Base-by-base conservation (phyloP, 257 asterid genomes). In the Pogostemon cablin region DNA sequence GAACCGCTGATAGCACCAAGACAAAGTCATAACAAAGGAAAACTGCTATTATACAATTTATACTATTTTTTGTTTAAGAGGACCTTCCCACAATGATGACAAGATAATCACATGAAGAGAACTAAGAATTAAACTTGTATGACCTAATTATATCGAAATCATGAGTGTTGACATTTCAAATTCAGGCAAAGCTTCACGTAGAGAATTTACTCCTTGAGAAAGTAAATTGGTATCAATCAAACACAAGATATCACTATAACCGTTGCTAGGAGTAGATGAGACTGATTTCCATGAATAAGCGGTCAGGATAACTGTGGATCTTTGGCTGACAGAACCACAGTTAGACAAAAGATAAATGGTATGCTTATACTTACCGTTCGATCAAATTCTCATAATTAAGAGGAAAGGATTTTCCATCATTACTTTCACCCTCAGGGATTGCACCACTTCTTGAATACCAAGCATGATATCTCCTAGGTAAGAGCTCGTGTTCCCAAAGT, bases 381-480 rank as follows among this genome's bases (percentile, higher is more conserved):
- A 81, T 76, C 73, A 93, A 78, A 71, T 69, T 78, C 64, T 82
- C 86, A 80, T 87, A 89, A 74, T 62, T 82, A 69, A 93, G 73
- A 66, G 96, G 91, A 77, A 87, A 83, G 64, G 99, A 93, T 71
- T 76, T 77, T 37, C 95, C 88, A 74, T 85, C 81, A n/a, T 81
- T 81, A 66, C 74, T 76, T 69, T 63, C 83, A 53, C 72, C 85
- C 60, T 80, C 78, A 60, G 77, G 56, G 50, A 54, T 72, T 35
- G 72, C 77, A 66, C 83, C 86, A 77, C 77, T 84, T 83, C 96
- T 78, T 57, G 97, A 89, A 83, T 82, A 87, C 83, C 86, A 89
- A 66, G 96, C 91, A 85, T 93, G 96, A 78, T 91, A 91, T 81
- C 99, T 84, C 80, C 99, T 82, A 58, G 99, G 99, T 78, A 93